Percentiles rank a stretch among this genome's conserved stretches.
phyloP scores from a whole-genome alignment of 2,329 filamentous ascomycete genomes.

The Pseudogymnoascus pannorum region DNA sequence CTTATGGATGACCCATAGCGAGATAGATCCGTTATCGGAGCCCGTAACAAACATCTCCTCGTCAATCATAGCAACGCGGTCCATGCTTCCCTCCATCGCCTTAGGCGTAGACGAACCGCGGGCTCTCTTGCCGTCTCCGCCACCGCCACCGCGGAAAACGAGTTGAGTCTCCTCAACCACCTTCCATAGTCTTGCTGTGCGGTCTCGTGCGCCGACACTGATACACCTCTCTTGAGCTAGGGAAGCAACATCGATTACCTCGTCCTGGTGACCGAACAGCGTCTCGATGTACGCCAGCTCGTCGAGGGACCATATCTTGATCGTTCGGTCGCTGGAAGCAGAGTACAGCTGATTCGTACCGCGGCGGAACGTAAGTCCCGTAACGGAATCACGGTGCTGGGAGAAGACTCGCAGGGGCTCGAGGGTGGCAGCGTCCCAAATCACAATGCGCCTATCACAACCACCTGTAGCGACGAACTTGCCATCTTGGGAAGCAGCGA shows the following conservation, averaged over 20 bases:
- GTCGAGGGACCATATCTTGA: conserved; percentile 92
- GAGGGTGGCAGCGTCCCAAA: conserved; percentile 78
- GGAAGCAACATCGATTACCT: conserved; percentile 76
- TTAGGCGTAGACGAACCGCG: conserved; percentile 41
- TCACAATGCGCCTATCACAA: conserved; percentile 72
- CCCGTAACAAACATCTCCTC: conserved; percentile 87
- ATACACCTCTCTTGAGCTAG: conserved; percentile 82
- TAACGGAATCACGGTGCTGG: conserved; percentile 87
- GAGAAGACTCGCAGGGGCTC: conserved; percentile 75
- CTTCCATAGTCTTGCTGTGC: conserved; percentile 91
- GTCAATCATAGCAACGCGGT: conserved; percentile 84
- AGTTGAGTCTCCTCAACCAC: conserved; percentile 92
- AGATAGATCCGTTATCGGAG: conserved; percentile 80
- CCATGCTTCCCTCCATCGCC: conserved; percentile 71
- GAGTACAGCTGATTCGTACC: conserved; percentile 91
- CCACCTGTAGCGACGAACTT: conserved; percentile 89
- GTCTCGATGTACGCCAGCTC: conserved; percentile 93
- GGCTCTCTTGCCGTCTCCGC: conserved; percentile 43
- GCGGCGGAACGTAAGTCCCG: conserved; percentile 74
- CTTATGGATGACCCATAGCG: conserved; percentile 82
- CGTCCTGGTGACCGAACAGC: conserved; percentile 90
- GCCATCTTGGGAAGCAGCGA: conserved; percentile 83
- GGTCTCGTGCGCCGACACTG: conserved; percentile 82
- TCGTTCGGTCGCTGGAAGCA: conserved; percentile 80
- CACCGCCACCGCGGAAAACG: conserved; percentile 81